phyloP scores from a whole-genome alignment of 352 stramenopile genomes.

The Ophiocytium majus region DNA sequence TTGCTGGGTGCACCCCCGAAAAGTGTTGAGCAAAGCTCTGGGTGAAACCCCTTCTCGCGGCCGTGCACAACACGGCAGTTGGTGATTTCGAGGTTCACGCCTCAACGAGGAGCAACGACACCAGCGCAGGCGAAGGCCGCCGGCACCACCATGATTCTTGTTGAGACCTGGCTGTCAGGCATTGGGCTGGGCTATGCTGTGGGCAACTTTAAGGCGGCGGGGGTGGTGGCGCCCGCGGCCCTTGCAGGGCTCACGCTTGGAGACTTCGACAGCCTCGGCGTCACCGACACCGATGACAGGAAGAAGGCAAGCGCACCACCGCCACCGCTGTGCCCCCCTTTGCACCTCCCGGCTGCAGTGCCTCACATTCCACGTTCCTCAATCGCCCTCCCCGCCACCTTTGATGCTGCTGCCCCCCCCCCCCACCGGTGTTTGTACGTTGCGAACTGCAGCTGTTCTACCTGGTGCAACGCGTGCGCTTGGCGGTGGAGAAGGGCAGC shows the following conservation, averaged over 20 bases:
- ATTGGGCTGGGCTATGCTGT: slow-evolving; percentile 56
- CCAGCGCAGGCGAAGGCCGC: too few relatives aligned
- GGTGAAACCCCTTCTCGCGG: too few relatives aligned
- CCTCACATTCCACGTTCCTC: not conserved
- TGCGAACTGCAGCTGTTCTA: slow-evolving; percentile 56
- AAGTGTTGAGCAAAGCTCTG: too few relatives aligned
- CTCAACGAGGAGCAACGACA: too few relatives aligned
- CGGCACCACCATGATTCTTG: slow-evolving; percentile 44
- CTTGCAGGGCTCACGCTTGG: slow-evolving; percentile 31
- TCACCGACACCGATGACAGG: slow-evolving; percentile 46
- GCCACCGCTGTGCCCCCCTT: too few relatives aligned
- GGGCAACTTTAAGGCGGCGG: slow-evolving; percentile 37
- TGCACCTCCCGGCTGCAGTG: not conserved
- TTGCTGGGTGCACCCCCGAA: too few relatives aligned
- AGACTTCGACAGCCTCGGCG: slow-evolving; percentile 50
- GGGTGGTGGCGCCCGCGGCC: slow-evolving; percentile 37
- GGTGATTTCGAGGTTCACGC: too few relatives aligned
- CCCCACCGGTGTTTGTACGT: too few relatives aligned
- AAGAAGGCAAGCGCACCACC: slow-evolving; percentile 38
- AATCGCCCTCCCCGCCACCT: too few relatives aligned
- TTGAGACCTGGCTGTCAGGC: slow-evolving; percentile 49
- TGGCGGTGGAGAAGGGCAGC: slow-evolving; percentile 31
- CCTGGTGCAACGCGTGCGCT: slow-evolving; percentile 45
- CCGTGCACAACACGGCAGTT: too few relatives aligned
- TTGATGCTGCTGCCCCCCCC: too few relatives aligned